phyloP scores from a whole-genome alignment of 192 early-diverging fungal genomes.

The Thamnidium elegans region DNA sequence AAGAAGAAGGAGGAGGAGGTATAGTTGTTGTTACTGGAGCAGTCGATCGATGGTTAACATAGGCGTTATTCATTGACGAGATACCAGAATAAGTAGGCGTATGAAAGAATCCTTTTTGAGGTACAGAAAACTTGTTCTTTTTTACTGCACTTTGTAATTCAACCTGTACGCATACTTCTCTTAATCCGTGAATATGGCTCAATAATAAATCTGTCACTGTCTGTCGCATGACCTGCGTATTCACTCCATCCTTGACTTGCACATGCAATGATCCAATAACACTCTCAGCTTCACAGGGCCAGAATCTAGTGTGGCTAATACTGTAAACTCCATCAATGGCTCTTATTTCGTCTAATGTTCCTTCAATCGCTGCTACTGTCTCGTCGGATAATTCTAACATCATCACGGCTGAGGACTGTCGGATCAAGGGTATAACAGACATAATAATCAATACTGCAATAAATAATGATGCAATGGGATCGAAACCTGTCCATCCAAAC shows the following conservation, averaged over 20 bases:
- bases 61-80: constrained; percentile 10
- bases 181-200: constrained; percentile 46
- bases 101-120: constrained; percentile 18
- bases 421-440: constrained; percentile 84
- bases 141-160: constrained; percentile 25
- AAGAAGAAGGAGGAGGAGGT: neutral
- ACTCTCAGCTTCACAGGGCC: constrained; percentile 53
- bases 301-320: constrained; percentile 46
- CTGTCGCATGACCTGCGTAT: constrained; percentile 38
- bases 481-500: constrained; percentile 94
- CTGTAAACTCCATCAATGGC: constrained; percentile 39
- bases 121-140: constrained; percentile 1
- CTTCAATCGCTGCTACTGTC: constrained; percentile 38
- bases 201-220: constrained; percentile 39
- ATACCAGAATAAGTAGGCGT: constrained; percentile 3
- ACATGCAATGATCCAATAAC: constrained; percentile 56
- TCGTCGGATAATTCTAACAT: constrained; percentile 48
- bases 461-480: constrained; percentile 91
- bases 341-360: constrained; percentile 48
- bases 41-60: constrained; percentile 10
- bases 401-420: constrained; percentile 56
- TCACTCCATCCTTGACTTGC: constrained; percentile 28
- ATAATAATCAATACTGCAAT: constrained; percentile 86
- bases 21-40: neutral
- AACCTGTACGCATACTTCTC: constrained; percentile 50